A percentile compares a stretch with the other conserved stretches of the same genome.
These are phyloP conservation scores for Nicotiana knightiana DNA, from an alignment of 257 asterid genomes.

Conservation along the genomic window DNA sequence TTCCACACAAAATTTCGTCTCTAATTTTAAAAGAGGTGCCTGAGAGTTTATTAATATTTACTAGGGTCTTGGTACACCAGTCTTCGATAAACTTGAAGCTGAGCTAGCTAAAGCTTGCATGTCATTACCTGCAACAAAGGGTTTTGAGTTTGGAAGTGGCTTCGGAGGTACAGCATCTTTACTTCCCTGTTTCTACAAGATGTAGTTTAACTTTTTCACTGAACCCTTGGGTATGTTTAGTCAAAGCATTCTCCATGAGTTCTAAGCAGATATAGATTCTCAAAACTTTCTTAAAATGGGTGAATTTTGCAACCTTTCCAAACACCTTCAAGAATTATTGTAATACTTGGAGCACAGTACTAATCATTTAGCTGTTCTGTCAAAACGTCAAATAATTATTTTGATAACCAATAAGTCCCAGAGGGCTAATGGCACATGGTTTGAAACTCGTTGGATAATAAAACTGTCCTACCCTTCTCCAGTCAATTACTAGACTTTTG, in stretches of 20 bases:
- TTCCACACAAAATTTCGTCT: background rate
- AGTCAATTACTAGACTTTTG: too few relatives aligned
- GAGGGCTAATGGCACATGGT: too few relatives aligned
- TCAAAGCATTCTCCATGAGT: constrained; percentile 1
- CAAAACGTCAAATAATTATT: background rate
- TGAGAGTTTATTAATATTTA: constrained; percentile 23
- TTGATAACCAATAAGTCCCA: too few relatives aligned
- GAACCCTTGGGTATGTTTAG: background rate
- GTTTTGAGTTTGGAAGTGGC: constrained; percentile 97
- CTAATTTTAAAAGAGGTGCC: background rate
- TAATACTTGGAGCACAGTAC: background rate
- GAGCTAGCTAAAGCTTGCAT: constrained; percentile 88
- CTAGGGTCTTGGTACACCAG: constrained; percentile 97
- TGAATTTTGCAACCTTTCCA: background rate
- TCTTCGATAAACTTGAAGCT: constrained; percentile 96
- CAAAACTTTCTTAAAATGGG: background rate
- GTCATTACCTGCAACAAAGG: constrained; percentile 98
- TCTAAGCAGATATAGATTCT: background rate
- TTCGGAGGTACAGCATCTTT: constrained; percentile 54
- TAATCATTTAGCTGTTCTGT: background rate
- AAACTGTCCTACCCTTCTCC: too few relatives aligned
- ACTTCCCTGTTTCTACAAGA: constrained; percentile 2
- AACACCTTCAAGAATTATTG: background rate
- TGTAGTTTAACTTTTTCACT: constrained; percentile 3
- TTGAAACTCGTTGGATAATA: too few relatives aligned